Base-by-base conservation (phyloP, 345 rosid genomes). In the Rhodomyrtus tomentosa region DNA sequence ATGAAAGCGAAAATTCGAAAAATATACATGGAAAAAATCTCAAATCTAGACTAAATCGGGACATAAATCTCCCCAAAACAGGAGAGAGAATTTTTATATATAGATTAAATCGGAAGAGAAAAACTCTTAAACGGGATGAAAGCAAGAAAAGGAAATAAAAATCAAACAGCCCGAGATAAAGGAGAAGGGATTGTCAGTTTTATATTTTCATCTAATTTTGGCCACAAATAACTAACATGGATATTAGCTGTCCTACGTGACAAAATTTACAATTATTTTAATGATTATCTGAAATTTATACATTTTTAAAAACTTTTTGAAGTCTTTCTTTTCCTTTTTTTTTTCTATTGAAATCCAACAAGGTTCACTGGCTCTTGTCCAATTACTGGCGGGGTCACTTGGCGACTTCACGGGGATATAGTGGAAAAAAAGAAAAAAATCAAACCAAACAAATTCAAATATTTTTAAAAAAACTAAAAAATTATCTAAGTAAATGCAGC, bases 401-500 rank as follows among this genome's bases (percentile, higher is more conserved):
- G 3, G 0, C 4, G 16, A 56, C 16, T 56, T n/a, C 27, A 14
- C 68, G 12, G 0, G 32, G 1, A 16, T 16, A n/a, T 56, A n/a
- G 2, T 56, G 7, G 7, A 2, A 55, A 55, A 25, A 42, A 42
- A 42, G 45, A 42, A 42, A 55, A 2, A 55, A 10, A 10, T 56
- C 1, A n/a, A 12, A 5, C 13, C 12, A 25, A 56, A 1, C 49
- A 56, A 56, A 56, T 25, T 24, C 1, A 25, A 10, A 25, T 55
- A 55, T 22, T 55, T 54, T 55, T 1, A 22, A 12, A 55, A 55
- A 55, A 22, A 55, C 25, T 10, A 0, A 56, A 56, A 56, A 56
- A n/a, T 11, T n/a, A 12, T 3, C 1, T n/a, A 56, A 0, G 0
- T 3, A 0, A 56, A 13, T 12, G 27, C n/a, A n/a, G 4, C 32